A percentile compares a stretch with the other conserved stretches of the same genome.
These are phyloP conservation scores for Medicago lupulina DNA, from an alignment of 306 rosid genomes.

Conservation along the genomic window DNA sequence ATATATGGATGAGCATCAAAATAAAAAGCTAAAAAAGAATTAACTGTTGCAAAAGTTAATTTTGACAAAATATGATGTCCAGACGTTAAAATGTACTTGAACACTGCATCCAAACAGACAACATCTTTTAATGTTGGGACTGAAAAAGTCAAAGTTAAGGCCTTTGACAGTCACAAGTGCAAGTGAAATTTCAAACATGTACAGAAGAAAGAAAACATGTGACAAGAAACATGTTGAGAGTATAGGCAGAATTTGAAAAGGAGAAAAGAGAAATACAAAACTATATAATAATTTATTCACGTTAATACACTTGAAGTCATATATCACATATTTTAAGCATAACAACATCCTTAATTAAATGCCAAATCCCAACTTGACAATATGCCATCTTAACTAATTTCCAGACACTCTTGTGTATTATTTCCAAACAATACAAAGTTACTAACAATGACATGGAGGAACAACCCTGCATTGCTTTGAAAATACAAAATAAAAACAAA, in stretches of 20 bases:
- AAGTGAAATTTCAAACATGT: slow-evolving; percentile 14
- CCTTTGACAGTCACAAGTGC: slow-evolving; percentile 1
- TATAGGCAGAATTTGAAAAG: slow-evolving; percentile 11
- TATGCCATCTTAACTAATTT: slow-evolving; percentile 11
- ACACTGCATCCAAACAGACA: slow-evolving; percentile 17
- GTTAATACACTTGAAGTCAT: background rate
- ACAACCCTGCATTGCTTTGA: background rate
- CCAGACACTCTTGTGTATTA: slow-evolving; percentile 13
- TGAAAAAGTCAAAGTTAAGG: background rate
- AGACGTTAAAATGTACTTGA: background rate
- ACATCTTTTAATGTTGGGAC: slow-evolving; percentile 28
- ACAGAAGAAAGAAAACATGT: background rate
- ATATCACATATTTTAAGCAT: slow-evolving; percentile 25
- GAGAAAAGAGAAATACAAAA: slow-evolving; percentile 2
- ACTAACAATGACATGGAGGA: slow-evolving; percentile 1
- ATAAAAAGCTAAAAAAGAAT: background rate
- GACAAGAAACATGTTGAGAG: slow-evolving; percentile 32
- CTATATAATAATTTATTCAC: slow-evolving; percentile 4
- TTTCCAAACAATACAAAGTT: slow-evolving; percentile 25
- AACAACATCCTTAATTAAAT: slow-evolving; percentile 20
- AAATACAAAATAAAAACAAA: slow-evolving; percentile 1
- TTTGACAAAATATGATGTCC: slow-evolving; percentile 8
- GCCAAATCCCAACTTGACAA: slow-evolving; percentile 31
- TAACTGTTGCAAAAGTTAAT: slow-evolving; percentile 2
- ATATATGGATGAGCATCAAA: slow-evolving; percentile 19